Conservation (phyloP, 495 filamentous ascomycete species). For the Oidiodendron maius region DNA sequence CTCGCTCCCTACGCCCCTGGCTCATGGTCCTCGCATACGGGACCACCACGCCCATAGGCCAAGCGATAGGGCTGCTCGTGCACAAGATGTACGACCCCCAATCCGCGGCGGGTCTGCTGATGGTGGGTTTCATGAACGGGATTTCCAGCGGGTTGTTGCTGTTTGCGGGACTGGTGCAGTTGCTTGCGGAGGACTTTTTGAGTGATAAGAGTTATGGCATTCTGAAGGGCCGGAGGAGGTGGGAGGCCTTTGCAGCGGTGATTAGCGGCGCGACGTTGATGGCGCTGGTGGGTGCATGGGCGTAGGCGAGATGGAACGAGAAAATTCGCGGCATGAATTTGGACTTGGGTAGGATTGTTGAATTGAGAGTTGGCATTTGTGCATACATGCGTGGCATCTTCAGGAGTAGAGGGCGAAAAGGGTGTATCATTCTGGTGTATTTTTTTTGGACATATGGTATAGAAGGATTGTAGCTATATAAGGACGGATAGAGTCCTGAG, state of each 20-base stretch:
- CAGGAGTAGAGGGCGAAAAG: too few relatives aligned
- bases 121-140: conserved; percentile 91
- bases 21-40: conserved; percentile 94
- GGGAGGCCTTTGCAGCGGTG: conserved; percentile 73
- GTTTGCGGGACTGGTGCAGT: conserved; percentile 86
- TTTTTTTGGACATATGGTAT: too few relatives aligned
- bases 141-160: conserved; percentile 81
- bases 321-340: too few relatives aligned
- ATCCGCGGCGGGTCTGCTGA: conserved; percentile 74
- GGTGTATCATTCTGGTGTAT: too few relatives aligned
- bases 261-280: conserved; percentile 72
- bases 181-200: conserved; percentile 91
- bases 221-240: conserved; percentile 62
- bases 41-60: conserved; percentile 83
- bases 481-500: too few relatives aligned
- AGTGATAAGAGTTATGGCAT: conserved; percentile 77
- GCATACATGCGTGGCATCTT: too few relatives aligned
- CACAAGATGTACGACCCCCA: conserved; percentile 82
- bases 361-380: too few relatives aligned
- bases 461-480: too few relatives aligned
- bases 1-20: conserved; percentile 61
- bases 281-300: conserved; percentile 87
- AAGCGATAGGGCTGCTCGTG: conserved; percentile 77
- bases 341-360: too few relatives aligned
- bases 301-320: too few relatives aligned